Conservation (phyloP, 2,329 filamentous ascomycete genomes). For the Bipolaris oryzae region DNA sequence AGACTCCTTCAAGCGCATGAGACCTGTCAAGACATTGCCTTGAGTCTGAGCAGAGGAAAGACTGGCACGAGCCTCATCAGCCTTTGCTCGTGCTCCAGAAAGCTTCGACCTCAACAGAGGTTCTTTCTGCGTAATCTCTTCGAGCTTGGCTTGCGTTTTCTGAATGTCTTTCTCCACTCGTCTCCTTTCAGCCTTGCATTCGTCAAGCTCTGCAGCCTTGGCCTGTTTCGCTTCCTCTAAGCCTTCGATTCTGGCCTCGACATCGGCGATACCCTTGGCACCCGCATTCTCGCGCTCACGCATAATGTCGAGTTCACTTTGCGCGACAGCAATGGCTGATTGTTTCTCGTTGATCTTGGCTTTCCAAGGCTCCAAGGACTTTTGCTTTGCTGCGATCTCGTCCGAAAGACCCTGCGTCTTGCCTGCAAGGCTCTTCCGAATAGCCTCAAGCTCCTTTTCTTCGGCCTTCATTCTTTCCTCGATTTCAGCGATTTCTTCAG, state of each 20-base stretch:
- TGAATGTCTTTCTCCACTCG: conserved; percentile 75
- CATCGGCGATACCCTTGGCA: conserved; percentile 80
- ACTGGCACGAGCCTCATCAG: conserved; percentile 91
- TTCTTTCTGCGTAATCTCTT: conserved; percentile 75
- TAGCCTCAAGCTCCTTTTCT: conserved; percentile 79
- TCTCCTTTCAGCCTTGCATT: conserved; percentile 74
- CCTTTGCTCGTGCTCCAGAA: conserved; percentile 89
- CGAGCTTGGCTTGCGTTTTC: conserved; percentile 73
- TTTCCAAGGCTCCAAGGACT: conserved; percentile 93
- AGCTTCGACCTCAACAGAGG: conserved; percentile 82
- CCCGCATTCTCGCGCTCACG: conserved; percentile 88
- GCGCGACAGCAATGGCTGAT: conserved; percentile 89
- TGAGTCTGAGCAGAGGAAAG: conserved; percentile 89
- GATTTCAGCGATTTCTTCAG: conserved; percentile 74
- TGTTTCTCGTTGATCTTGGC: conserved; percentile 97
- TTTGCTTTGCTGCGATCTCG: conserved; percentile 89
- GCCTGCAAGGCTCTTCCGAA: conserved; percentile 86
- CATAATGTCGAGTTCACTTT: conserved; percentile 92
- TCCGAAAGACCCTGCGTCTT: conserved; percentile 96
- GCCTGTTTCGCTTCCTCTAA: conserved; percentile 73
- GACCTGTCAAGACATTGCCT: conserved; percentile 85
- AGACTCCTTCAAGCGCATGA: conserved; percentile 95
- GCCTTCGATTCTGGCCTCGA: conserved; percentile 75
- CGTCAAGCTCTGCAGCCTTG: conserved; percentile 77
- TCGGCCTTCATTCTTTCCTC: conserved; percentile 78